Conservation (phyloP, 805 yeast species). For the Wickerhamiella allomyrinae region DNA sequence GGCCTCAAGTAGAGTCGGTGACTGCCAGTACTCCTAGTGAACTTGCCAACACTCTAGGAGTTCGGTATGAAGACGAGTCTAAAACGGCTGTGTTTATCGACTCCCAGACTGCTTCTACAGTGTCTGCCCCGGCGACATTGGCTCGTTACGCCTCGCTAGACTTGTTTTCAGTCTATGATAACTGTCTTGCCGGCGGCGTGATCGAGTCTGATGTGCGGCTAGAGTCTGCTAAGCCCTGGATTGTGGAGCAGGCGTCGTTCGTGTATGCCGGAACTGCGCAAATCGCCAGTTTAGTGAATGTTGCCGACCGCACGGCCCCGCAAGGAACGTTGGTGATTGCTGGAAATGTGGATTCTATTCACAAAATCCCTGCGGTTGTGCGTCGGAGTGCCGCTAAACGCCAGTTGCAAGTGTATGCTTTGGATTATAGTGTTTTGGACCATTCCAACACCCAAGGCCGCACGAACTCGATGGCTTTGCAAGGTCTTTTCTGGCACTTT, state of each 20-base stretch:
- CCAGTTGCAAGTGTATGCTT: conserved; percentile 36
- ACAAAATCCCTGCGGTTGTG: conserved; percentile 41
- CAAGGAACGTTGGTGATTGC: conserved; percentile 39
- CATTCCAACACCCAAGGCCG: conserved; percentile 52
- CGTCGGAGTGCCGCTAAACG: conserved; percentile 40
- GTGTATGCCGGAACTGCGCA: conserved; percentile 47
- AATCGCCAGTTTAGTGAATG: conserved; percentile 44
- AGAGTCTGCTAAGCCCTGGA: conserved; percentile 23
- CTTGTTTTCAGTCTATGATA: conserved; percentile 54
- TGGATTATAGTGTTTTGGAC: conserved; percentile 54
- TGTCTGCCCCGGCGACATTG: conserved; percentile 12
- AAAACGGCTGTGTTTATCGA: conserved; percentile 12
- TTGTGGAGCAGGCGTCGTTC: conserved; percentile 47
- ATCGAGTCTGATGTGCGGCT: conserved; percentile 50
- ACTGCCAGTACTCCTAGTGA: conserved; percentile 19
- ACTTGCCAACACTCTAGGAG: conserved; percentile 37
- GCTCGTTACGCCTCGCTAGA: conserved; percentile 27
- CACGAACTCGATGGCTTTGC: conserved; percentile 57
- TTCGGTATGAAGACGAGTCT: conserved; percentile 46
- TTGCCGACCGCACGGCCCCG: conserved; percentile 42
- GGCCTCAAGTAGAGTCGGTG: conserved; percentile 26
- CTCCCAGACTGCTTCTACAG: conserved; percentile 12
- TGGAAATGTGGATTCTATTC: conserved; percentile 29
- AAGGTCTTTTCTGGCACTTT: conserved; percentile 66
- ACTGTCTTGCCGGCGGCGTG: conserved; percentile 55